Evolutionary conservation across 768 basidiomycete genomes (phyloP), one percentile per base, ranked within the genome.

Genomic region (Amanita fuliginea): DNA sequence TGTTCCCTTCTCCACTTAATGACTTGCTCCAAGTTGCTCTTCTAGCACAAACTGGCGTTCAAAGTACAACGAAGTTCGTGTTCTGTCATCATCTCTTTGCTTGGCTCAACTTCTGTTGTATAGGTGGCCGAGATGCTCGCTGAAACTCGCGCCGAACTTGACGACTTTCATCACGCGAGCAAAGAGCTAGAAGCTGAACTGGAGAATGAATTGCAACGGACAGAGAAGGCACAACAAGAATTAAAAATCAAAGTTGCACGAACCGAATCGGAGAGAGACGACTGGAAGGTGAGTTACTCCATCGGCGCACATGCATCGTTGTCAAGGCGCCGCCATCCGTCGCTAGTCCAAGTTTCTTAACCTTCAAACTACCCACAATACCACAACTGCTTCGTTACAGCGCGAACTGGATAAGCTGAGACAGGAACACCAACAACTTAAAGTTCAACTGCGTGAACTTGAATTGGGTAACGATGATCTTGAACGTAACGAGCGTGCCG

Each of bases 391-490:
- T 1, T 91, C 91, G 47, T 77, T 99, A 54, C 95, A 98, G 64
- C 83, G 88, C 51, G 89, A 97, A 65, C 73, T 94, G 40, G 92
- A 95, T 58, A 79, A 77, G 49, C 72, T 88, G 33, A 77, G 90
- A 50, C 80, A 86, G 59, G 81, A 84, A 52, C 75, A 83, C 54
- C 84, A 85, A 60, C 71, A 72, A 44, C 64, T 77, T 53, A 86
- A 86, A 65, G 69, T 85, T 18, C 81, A 86, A 60, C 67, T 92
- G 14, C 78, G 88, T 18, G 90, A 97, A 63, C 72, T 96, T 26
- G 95, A 98, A 67, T 86, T 98, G 80, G 95, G 95, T 42, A 97
- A 96, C 59, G 96, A 99, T 59, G 94, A 98, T 67, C 73, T 99
- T 51, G 96, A 98, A 62, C 76, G 93, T 54, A 94, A 86, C 63